Percentiles rank a stretch among this genome's conserved stretches.
These are phyloP conservation scores for Phialophora tarda DNA, from an alignment of 2,329 filamentous ascomycete species.

Conservation along the genomic window DNA sequence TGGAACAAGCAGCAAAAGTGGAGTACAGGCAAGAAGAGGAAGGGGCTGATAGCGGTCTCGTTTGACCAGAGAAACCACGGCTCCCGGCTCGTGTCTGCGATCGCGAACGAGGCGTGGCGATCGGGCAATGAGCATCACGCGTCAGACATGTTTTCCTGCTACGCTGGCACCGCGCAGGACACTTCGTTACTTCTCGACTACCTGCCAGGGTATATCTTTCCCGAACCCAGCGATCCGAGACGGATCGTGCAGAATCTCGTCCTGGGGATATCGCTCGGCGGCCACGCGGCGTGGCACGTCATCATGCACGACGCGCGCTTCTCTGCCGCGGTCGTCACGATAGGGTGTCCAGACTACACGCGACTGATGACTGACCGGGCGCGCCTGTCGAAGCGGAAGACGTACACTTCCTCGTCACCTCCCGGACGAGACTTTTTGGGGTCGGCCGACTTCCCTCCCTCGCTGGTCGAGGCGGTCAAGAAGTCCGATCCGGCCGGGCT, in stretches of 20 bases:
- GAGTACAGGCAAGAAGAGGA: slow-evolving; percentile 40
- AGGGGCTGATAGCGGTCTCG: slow-evolving; percentile 76
- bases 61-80: slow-evolving; percentile 97
- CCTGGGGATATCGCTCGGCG: slow-evolving; percentile 83
- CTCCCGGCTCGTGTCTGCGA: slow-evolving; percentile 67
- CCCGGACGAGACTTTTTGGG: slow-evolving; percentile 72
- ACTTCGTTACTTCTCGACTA: slow-evolving; percentile 76
- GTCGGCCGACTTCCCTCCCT: slow-evolving; percentile 74
- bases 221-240: slow-evolving; percentile 47
- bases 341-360: slow-evolving; percentile 89
- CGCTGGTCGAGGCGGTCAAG: slow-evolving; percentile 67
- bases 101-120: slow-evolving; percentile 79
- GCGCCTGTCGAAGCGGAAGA: slow-evolving; percentile 70
- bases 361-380: slow-evolving; percentile 82
- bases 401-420: slow-evolving; percentile 58
- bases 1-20: slow-evolving; percentile 61
- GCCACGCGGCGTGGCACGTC: slow-evolving; percentile 84
- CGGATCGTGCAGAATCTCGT: slow-evolving; percentile 69
- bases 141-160: slow-evolving; percentile 80
- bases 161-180: slow-evolving; percentile 73
- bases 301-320: slow-evolving; percentile 79
- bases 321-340: slow-evolving; percentile 76
- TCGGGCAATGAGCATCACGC: slow-evolving; percentile 80
- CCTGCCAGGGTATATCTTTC: slow-evolving; percentile 75
- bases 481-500: slow-evolving; percentile 77